These are phyloP conservation scores for Novymonas esmeraldas DNA, from an alignment of 208 protist species.

Conservation along the genomic window DNA sequence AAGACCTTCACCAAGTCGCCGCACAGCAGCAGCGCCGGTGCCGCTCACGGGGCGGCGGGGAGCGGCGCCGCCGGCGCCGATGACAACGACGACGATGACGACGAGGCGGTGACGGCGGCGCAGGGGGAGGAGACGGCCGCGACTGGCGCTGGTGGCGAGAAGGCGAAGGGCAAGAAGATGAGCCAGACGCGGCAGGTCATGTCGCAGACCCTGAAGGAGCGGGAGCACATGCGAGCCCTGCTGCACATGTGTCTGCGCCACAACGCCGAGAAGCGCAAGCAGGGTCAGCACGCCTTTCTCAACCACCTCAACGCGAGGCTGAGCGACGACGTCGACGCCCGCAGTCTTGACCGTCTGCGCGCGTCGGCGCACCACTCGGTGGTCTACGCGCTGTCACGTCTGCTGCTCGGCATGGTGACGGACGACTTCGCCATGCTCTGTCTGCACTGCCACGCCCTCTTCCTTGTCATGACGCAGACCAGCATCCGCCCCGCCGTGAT, in stretches of 20 bases:
- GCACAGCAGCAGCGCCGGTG: conserved; percentile 5
- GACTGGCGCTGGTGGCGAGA: conserved; percentile 7
- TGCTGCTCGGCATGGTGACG: conserved; percentile 87
- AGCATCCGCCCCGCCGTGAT: conserved; percentile 54
- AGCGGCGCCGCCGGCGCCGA: neutral
- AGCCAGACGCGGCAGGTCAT: conserved; percentile 57
- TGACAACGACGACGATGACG: conserved; percentile 11
- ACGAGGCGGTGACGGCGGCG: conserved; percentile 15
- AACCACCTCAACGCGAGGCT: conserved; percentile 80
- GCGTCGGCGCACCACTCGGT: conserved; percentile 82
- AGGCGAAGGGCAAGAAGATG: conserved; percentile 35
- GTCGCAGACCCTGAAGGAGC: conserved; percentile 74
- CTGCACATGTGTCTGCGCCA: conserved; percentile 88
- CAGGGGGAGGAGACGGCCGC: conserved; percentile 21
- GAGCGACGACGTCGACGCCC: conserved; percentile 62
- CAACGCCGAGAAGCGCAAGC: conserved; percentile 70
- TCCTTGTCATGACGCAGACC: conserved; percentile 63
- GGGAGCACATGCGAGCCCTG: conserved; percentile 79
- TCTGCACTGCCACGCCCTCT: conserved; percentile 77
- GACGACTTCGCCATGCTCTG: conserved; percentile 82
- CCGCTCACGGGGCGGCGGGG: conserved; percentile 10
- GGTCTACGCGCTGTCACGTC: conserved; percentile 73
- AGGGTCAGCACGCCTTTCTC: conserved; percentile 84
- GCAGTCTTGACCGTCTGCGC: conserved; percentile 65
- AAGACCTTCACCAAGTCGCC: conserved; percentile 36